Evolutionary conservation across 2,329 filamentous ascomycete genomes (phyloP).

Genomic region (Zalaria obscura): DNA sequence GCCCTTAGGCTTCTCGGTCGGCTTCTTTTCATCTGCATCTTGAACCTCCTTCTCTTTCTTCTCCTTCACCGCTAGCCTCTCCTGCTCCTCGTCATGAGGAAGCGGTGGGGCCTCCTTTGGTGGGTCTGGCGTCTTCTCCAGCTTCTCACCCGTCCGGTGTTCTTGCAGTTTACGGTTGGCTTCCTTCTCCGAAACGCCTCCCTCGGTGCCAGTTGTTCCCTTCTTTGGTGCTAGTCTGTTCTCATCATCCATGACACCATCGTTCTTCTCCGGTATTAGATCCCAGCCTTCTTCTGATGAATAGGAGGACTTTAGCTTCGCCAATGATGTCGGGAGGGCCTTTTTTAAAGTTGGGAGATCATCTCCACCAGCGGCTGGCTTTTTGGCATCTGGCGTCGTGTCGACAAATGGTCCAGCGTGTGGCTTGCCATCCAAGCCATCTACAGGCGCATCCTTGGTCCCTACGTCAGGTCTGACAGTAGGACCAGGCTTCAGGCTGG

Average conservation of each 20-base stretch:
- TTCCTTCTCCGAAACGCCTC: slow-evolving; percentile 76
- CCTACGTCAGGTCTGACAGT: slow-evolving; percentile 23
- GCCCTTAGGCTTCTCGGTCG: slow-evolving; percentile 20
- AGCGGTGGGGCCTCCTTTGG: slow-evolving; percentile 77
- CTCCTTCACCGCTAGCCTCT: slow-evolving; percentile 39
- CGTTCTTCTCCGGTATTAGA: slow-evolving; percentile 38
- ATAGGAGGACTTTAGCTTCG: slow-evolving; percentile 9
- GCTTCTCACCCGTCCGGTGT: slow-evolving; percentile 50
- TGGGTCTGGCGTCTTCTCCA: slow-evolving; percentile 62
- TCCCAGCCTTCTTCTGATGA: slow-evolving; percentile 30
- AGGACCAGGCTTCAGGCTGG: slow-evolving; percentile 1
- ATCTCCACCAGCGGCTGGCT: slow-evolving; percentile 7
- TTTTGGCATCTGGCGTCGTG: slow-evolving; percentile 20
- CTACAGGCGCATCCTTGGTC: slow-evolving; percentile 74
- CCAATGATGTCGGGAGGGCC: slow-evolving; percentile 16
- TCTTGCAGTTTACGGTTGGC: slow-evolving; percentile 60
- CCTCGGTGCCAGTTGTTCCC: slow-evolving; percentile 78
- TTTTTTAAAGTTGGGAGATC: slow-evolving; percentile 10
- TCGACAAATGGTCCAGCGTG: slow-evolving; percentile 73
- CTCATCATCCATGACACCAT: slow-evolving; percentile 90
- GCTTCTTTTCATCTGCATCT: neutral
- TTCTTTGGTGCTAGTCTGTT: slow-evolving; percentile 61
- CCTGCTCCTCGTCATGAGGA: slow-evolving; percentile 70
- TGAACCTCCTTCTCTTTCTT: slow-evolving; percentile 20
- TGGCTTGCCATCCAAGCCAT: slow-evolving; percentile 86